phyloP scores from a whole-genome alignment of 1,284 basidiomycete genomes.

The Leucoagaricus sp. region DNA sequence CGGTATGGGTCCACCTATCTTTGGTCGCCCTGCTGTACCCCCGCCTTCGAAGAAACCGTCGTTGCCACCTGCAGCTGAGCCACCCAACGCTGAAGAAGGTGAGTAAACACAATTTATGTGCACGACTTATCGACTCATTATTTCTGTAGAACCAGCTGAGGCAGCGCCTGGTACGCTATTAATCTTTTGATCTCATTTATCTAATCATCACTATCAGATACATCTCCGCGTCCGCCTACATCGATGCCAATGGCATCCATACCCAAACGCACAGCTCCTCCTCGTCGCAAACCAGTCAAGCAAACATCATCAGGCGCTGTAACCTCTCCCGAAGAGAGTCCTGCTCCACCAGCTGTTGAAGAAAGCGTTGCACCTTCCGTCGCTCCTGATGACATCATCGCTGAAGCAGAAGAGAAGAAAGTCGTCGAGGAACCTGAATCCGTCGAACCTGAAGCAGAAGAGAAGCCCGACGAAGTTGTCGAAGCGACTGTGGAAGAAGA shows the following conservation, averaged over 20 bases:
- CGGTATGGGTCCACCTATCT: slow-evolving; percentile 74
- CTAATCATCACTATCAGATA: background rate
- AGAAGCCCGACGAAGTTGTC: slow-evolving; percentile 8
- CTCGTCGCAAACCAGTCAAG: slow-evolving; percentile 62
- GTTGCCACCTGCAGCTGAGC: slow-evolving; percentile 13
- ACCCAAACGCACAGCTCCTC: slow-evolving; percentile 68
- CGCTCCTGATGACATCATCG: slow-evolving; percentile 2
- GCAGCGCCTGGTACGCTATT: background rate
- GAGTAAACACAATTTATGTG: background rate
- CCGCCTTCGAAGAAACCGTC: slow-evolving; percentile 43
- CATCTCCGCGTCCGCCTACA: slow-evolving; percentile 36
- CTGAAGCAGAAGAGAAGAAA: slow-evolving; percentile 15
- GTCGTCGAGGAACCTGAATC: slow-evolving; percentile 13
- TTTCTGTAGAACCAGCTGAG: background rate
- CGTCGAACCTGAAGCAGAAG: slow-evolving; percentile 12
- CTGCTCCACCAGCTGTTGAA: slow-evolving; percentile 5
- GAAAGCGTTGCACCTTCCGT: background rate
- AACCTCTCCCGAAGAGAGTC: background rate
- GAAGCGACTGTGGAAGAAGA: slow-evolving; percentile 18
- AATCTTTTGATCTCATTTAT: background rate
- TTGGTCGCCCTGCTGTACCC: slow-evolving; percentile 52
- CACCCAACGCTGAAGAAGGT: slow-evolving; percentile 11
- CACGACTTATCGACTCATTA: too few species aligned
- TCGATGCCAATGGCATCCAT: slow-evolving; percentile 76
- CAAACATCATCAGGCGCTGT: slow-evolving; percentile 29